Evolutionary conservation across 129 eudicot genomes (phyloP).

Genomic region (Kitagawia praeruptora): DNA sequence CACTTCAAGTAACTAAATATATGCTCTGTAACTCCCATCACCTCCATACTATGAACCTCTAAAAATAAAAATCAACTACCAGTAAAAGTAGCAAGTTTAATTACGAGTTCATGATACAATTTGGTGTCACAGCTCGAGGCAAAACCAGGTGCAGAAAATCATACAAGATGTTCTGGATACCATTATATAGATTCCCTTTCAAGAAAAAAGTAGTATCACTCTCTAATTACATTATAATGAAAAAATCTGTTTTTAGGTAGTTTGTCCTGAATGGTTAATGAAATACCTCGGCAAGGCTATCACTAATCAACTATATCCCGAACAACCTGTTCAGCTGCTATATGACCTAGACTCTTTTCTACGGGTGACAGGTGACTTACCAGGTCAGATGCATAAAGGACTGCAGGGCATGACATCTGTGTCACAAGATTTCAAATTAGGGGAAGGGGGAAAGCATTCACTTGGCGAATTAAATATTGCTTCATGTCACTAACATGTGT

Average conservation of each 20-base stretch:
- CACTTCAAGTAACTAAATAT: neutral
- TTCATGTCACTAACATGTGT: neutral
- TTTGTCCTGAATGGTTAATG: neutral
- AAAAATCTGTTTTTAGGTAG: neutral
- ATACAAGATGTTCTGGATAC: neutral
- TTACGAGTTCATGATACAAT: neutral
- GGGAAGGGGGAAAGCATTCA: neutral
- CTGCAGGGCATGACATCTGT: neutral
- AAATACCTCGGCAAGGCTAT: neutral
- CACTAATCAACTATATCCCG: neutral
- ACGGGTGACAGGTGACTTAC: neutral
- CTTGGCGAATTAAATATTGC: neutral
- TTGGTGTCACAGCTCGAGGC: neutral
- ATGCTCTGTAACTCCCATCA: neutral
- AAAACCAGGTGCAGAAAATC: neutral
- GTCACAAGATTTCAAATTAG: neutral
- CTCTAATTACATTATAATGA: neutral
- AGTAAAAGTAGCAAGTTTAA: neutral
- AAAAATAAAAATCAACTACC: neutral
- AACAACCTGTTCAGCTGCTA: neutral
- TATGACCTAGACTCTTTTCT: neutral
- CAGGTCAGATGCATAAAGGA: neutral
- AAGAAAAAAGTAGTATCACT: neutral
- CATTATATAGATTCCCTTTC: neutral
- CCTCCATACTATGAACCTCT: neutral